Conservation (phyloP, 306 rosid genomes). For the Glycine tomentella region DNA sequence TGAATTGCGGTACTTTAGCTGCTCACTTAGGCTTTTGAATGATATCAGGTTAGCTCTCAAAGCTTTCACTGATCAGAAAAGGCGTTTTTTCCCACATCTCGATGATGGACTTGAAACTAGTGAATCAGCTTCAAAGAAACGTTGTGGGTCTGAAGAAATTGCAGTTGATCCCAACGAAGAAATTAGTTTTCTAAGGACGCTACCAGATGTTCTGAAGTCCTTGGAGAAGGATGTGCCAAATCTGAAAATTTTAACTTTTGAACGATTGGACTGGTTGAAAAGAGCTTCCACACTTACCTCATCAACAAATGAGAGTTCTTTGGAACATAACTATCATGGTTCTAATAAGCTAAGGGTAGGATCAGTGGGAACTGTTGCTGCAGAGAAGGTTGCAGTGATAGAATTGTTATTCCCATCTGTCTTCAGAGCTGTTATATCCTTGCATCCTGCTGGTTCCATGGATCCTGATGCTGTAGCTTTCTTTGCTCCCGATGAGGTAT, state of each 20-base stretch:
- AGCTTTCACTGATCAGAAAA: constrained; percentile 96
- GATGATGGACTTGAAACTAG: constrained; percentile 62
- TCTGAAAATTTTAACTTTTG: constrained; percentile 71
- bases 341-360: constrained; percentile 69
- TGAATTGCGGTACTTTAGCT: constrained; percentile 31
- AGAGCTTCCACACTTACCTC: constrained; percentile 74
- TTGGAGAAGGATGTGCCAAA: constrained; percentile 79
- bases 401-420: constrained; percentile 73
- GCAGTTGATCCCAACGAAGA: constrained; percentile 65
- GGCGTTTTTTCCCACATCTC: constrained; percentile 89
- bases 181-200: constrained; percentile 56
- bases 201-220: constrained; percentile 62
- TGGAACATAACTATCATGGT: constrained; percentile 67
- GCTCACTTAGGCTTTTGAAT: constrained; percentile 45
- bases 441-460: constrained; percentile 86
- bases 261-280: constrained; percentile 91
- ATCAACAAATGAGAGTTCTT: constrained; percentile 61
- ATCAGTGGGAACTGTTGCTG: constrained; percentile 56
- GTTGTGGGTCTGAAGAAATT: constrained; percentile 55
- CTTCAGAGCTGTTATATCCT: constrained; percentile 82
- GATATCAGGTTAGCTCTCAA: constrained; percentile 86
- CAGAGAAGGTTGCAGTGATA: constrained; percentile 78
- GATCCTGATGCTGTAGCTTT: constrained; percentile 91
- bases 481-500: constrained; percentile 96
- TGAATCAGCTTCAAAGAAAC: constrained; percentile 71